A percentile compares a stretch with the other conserved stretches of the same genome.
Evolutionary conservation across 169 alveolate genomes (phyloP).

Genomic region (Plasmodium knowlesi): DNA sequence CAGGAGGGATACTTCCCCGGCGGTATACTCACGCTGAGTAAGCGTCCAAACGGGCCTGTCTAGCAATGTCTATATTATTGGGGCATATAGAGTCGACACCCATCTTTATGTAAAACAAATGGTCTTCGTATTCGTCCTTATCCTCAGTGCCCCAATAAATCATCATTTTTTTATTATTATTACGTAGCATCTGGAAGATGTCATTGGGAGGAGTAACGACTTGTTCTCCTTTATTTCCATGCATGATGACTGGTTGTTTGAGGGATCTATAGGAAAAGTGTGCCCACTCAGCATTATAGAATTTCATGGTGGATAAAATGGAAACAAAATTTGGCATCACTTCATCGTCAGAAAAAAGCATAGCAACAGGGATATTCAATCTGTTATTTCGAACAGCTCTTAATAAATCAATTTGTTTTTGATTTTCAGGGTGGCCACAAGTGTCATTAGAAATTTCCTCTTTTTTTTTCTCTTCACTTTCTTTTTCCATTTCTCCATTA

Average conservation of each 20-base stretch:
- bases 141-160: constrained; percentile 74
- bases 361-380: constrained; percentile 60
- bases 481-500: constrained; percentile 5
- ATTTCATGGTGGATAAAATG: constrained; percentile 9
- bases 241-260: constrained; percentile 12
- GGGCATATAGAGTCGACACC: constrained; percentile 67
- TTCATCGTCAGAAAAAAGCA: constrained; percentile 58
- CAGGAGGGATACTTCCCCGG: background rate
- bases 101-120: constrained; percentile 17
- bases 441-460: background rate
- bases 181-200: constrained; percentile 27
- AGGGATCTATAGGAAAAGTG: constrained; percentile 32
- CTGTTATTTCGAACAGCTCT: constrained; percentile 33
- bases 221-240: constrained; percentile 6
- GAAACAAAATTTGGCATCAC: constrained; percentile 32
- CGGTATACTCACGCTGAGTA: background rate
- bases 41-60: constrained; percentile 1
- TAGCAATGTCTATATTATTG: constrained; percentile 46
- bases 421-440: background rate
- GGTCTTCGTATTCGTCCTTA: constrained; percentile 46
- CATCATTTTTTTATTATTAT: constrained; percentile 61
- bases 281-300: constrained; percentile 73
- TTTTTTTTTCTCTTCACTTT: background rate
- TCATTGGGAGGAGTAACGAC: background rate
- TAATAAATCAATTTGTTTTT: constrained; percentile 12